Evolutionary conservation across 106 monocot genomes (phyloP), one percentile per base, ranked within the genome.

Genomic region (Triglochin maritima): DNA sequence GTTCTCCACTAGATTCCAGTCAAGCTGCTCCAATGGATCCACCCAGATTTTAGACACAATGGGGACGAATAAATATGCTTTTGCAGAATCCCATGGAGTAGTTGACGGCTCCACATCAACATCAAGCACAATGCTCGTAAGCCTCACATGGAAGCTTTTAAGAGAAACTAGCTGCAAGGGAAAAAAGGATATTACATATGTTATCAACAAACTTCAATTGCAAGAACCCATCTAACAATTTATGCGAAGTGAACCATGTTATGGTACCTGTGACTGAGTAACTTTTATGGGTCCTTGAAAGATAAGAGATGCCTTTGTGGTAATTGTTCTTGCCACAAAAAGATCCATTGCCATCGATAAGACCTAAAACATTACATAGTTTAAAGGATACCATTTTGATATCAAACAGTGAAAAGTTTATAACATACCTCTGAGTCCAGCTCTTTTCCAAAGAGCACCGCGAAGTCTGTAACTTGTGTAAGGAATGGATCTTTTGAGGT

Each of bases 41-140:
- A 57, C 17, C 71, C 46, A 71, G 15, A 75, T 82, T 56, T 85
- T 77, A 55, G 67, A 11, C 17, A 74, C 16, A 6, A 84, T 47
- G 50, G 96, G 96, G 55, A 88, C 82, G 79, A 98, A 98, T 12
- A 98, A 79, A 82, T 98, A 98, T 48, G 91, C 96, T 78, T 98
- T 98, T 69, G 96, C 69, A 49, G 86, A 80, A 79, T 98, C 96
- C 96, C 96, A 98, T 53, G 96, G 96, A 80, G 96, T 98, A 56
- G 81, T 91, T 66, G 70, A 71, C 64, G 96, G 96, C 80, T 98
- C 91, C 61, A 98, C 96, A 79, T 98, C 86, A 55, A 98, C 84
- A 77, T 98, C 96, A 77, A 98, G 96, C 60, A 98, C 96, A 81
- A 98, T 98, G 72, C 96, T 98, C 96, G 86, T 98, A 56, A 98